Base-by-base conservation (phyloP, 1,284 basidiomycete species). In the Anthracocystis walkeri region DNA sequence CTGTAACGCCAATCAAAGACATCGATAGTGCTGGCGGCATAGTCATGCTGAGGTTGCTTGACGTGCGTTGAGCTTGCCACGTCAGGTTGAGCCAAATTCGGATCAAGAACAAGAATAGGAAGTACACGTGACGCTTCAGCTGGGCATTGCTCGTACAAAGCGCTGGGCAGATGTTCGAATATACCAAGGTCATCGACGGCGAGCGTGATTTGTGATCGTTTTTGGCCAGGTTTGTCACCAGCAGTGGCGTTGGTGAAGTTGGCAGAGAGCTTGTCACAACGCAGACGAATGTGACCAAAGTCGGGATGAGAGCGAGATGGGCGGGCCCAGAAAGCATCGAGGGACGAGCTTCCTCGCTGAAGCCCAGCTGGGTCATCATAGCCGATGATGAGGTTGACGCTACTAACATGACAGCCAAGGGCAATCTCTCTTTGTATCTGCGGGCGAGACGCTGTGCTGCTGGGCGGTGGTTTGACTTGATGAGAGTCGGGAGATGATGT, bases 261-360 rank as follows among this genome's bases (percentile, higher is more conserved):
- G 7, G 64, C 66, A 14, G 23, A 35, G 14, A 77, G 42, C n/a
- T 45, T 65, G 35, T 75, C 66, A 38, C 57, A 55, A 14, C 66
- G 59, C 42, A 81, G 29, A 25, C 79, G 77, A n/a, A 81, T 33
- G 33, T 81, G 79, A 8, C 72, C 79, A 21, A 77, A 58, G 31
- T 60, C 44, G 4, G 79, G 79, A 51, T 78, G 76, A 1, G 44
- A 49, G 18, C 70, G 69, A 18, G 62, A 51, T 2, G 78, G 78
- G 20, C 71, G 63, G n/a, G 55, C 31, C 78, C 78, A 80, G 53
- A 75, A 80, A 10, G 55, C 56, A 18, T 60, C 54, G 27, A 69
- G n/a, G 4, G 64, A 60, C 3, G 51, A 27, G 5, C 21, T 35
- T 3, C 10, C 33, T 23, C 18, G 33, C n/a, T 45, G 42, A 6